Evolutionary conservation across 2,329 filamentous ascomycete species (phyloP).

Genomic region (Fusarium goolgardi): DNA sequence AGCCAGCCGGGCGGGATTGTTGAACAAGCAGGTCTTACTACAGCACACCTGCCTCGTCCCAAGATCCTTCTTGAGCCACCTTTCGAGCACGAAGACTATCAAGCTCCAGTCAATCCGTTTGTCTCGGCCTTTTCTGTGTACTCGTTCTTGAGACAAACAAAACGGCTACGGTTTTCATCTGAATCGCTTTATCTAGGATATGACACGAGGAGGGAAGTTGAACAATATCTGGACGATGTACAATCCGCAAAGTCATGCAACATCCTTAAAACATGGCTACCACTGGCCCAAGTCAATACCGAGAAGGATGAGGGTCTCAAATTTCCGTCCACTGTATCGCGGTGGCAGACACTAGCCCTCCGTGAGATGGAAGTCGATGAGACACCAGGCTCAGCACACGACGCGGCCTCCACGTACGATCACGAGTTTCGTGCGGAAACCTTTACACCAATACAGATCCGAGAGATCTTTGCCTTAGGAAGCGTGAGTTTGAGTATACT

Average conservation of each 20-base stretch:
- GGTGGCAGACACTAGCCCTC: constrained; percentile 42
- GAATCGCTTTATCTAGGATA: constrained; percentile 45
- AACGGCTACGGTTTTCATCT: constrained; percentile 33
- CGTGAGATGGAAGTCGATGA: constrained; percentile 47
- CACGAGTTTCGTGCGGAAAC: background rate
- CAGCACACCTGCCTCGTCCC: constrained; percentile 29
- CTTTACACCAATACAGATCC: background rate
- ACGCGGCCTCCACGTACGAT: background rate
- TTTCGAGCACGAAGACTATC: background rate
- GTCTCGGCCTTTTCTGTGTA: constrained; percentile 5
- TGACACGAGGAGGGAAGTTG: constrained; percentile 37
- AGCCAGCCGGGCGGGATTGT: constrained; percentile 35
- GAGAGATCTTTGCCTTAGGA: constrained; percentile 15
- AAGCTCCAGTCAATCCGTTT: background rate
- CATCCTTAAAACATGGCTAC: constrained; percentile 48
- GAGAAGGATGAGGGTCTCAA: constrained; percentile 47
- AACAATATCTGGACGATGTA: constrained; percentile 39
- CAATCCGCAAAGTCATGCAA: constrained; percentile 32
- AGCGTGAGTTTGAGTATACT: constrained; percentile 6
- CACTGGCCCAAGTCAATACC: constrained; percentile 39
- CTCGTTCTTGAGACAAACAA: background rate
- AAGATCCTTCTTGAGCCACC: constrained; percentile 21
- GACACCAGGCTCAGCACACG: constrained; percentile 6
- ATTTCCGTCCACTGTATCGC: constrained; percentile 40
- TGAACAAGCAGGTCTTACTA: constrained; percentile 37